phyloP scores from a whole-genome alignment of 2,329 filamentous ascomycete species.

The Anthostomella pinea region DNA sequence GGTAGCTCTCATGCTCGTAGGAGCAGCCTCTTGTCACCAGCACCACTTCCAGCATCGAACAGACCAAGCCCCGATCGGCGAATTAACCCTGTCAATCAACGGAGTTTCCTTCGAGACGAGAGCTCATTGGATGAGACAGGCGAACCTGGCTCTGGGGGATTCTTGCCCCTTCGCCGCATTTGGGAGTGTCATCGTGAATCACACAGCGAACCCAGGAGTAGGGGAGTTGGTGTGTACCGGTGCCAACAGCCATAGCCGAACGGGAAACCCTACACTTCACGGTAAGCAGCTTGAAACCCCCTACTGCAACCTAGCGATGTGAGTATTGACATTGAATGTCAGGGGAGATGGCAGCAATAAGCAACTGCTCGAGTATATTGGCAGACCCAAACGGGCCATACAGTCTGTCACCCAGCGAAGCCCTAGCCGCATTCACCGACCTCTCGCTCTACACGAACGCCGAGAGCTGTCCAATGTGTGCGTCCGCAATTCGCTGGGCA shows the following conservation, averaged over 20 bases:
- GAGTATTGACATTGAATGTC: not conserved
- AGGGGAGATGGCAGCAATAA: conserved; percentile 54
- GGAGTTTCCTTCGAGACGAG: conserved; percentile 35
- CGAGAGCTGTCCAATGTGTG: conserved; percentile 58
- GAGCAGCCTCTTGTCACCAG: not conserved
- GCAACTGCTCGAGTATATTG: conserved; percentile 49
- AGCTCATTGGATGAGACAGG: conserved; percentile 51
- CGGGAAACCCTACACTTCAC: conserved; percentile 52
- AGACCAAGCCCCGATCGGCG: conserved; percentile 8
- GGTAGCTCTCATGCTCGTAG: too few species aligned
- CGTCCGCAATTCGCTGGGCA: conserved; percentile 53
- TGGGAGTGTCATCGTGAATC: conserved; percentile 54
- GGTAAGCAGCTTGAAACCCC: conserved; percentile 30
- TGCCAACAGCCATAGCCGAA: conserved; percentile 41
- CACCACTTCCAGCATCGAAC: conserved; percentile 2
- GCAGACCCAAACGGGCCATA: conserved; percentile 44
- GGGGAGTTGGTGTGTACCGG: conserved; percentile 50
- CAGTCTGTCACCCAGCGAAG: conserved; percentile 38
- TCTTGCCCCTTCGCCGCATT: conserved; percentile 55
- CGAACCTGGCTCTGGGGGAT: conserved; percentile 43
- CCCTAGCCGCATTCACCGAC: conserved; percentile 42
- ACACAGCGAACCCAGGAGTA: conserved; percentile 39
- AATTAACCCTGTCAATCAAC: conserved; percentile 11
- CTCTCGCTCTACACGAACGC: conserved; percentile 56
- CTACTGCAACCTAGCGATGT: not conserved